Evolutionary conservation across 768 basidiomycete species (phyloP), one percentile per base, ranked within the genome.

Genomic region (Amanita rubescens): DNA sequence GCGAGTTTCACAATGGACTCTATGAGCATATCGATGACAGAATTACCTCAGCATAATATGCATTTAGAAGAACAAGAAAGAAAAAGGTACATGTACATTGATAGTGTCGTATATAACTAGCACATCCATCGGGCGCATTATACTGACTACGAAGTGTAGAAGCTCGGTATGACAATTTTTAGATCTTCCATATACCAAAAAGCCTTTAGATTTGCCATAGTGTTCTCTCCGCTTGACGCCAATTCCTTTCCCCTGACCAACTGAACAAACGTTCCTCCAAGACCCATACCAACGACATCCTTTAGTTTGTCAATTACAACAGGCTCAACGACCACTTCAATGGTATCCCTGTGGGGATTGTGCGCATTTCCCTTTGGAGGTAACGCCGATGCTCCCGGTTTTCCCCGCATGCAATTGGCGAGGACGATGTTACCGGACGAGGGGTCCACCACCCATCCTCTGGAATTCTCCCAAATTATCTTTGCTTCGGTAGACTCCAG

Each of bases 181-280:
- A 69, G 37, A 32, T 73, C 71, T 22, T 75, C 74, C 30, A 74
- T 46, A 52, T 77, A 77, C 75, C 75, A 77, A 48, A 68, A 71
- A 42, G 68, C 65, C 27, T 65, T 60, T 17, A 46, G n/a, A n/a
- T n/a, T n/a, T n/a, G n/a, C n/a, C n/a, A n/a, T 19, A 14, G 41
- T 5, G 5, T 9, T 49, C 6, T 52, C 54, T 54, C 67, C 70
- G 59, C 68, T 68, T 43, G 63, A 58, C 55, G 70, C 72, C n/a
- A 59, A 50, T 17, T 63, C 56, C 52, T 58, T 46, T 49, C 58
- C 54, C 27, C 79, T 74, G 25, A 68, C 79, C 11, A 88, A 71
- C 67, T 90, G 85, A 19, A 88, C 78, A 79, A 81, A 90, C 43
- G 81, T 78, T 17, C 78, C 85, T 3, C 75, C 76, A 12, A 89